A percentile compares a stretch with the other conserved stretches of the same genome.
These are phyloP conservation scores for Phaeosphaeriaceae sp. DNA, from an alignment of 2,329 filamentous ascomycete genomes.

Conservation along the genomic window DNA sequence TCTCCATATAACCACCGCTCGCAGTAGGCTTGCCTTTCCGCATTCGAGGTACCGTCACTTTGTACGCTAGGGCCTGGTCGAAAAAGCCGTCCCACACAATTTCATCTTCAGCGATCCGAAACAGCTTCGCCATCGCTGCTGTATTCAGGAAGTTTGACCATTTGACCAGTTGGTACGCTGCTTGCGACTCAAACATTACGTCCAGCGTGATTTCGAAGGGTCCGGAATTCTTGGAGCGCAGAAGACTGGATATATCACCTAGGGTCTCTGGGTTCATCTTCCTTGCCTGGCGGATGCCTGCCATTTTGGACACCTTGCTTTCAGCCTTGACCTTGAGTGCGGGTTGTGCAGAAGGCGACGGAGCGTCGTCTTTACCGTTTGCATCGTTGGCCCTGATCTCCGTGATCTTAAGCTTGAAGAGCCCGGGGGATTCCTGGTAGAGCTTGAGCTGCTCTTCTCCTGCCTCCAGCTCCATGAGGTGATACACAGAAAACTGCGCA, in stretches of 20 bases:
- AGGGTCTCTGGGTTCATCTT: slow-evolving; percentile 12
- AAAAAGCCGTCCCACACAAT: slow-evolving; percentile 31
- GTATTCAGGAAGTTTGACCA: slow-evolving; percentile 19
- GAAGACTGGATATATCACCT: slow-evolving; percentile 21
- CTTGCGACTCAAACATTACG: slow-evolving; percentile 54
- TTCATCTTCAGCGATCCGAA: slow-evolving; percentile 17
- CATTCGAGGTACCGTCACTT: slow-evolving; percentile 29
- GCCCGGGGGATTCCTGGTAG: slow-evolving; percentile 7
- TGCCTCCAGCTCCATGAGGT: slow-evolving; percentile 55
- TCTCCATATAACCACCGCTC: slow-evolving; percentile 30
- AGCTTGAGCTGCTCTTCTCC: slow-evolving; percentile 24
- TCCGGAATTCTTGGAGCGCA: slow-evolving; percentile 56
- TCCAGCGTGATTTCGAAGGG: slow-evolving; percentile 63
- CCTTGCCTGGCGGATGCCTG: neutral
- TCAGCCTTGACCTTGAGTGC: neutral
- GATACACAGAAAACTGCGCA: slow-evolving; percentile 49
- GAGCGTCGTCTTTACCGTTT: neutral
- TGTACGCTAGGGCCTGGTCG: slow-evolving; percentile 32
- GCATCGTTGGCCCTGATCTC: slow-evolving; percentile 6
- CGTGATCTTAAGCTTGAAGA: slow-evolving; percentile 14
- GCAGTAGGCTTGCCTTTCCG: slow-evolving; percentile 15
- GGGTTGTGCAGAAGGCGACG: neutral
- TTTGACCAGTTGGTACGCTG: slow-evolving; percentile 46
- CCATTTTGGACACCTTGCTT: neutral
- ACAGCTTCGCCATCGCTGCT: slow-evolving; percentile 16